Percentiles rank a stretch among this genome's conserved stretches.
Evolutionary conservation across 2,329 filamentous ascomycete genomes (phyloP).

Genomic region (Pleomassaria siparia): DNA sequence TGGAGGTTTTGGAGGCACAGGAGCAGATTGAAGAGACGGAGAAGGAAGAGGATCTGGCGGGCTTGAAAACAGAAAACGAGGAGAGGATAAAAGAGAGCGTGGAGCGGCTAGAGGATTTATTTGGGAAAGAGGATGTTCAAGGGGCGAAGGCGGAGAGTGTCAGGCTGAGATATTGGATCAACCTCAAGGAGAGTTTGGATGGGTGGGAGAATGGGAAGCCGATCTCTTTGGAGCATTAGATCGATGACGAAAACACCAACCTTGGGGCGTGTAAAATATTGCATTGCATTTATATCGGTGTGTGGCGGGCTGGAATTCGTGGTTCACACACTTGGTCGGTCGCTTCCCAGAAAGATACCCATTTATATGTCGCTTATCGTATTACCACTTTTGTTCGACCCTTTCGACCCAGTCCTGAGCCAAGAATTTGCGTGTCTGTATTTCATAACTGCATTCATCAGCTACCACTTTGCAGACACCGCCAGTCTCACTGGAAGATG

Average conservation of each 20-base stretch:
- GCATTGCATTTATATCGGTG: no score
- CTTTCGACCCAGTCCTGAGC: no score
- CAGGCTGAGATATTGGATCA: conserved; percentile 84
- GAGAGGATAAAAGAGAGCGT: conserved; percentile 66
- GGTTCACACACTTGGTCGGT: neutral
- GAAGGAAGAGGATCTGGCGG: conserved; percentile 63
- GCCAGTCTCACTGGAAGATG: no score
- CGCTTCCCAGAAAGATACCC: neutral
- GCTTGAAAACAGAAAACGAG: conserved; percentile 67
- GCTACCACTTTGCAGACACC: no score
- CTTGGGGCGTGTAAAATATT: no score
- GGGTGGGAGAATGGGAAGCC: conserved; percentile 81
- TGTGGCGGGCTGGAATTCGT: neutral
- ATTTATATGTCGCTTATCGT: neutral
- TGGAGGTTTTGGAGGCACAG: conserved; percentile 74
- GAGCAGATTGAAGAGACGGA: conserved; percentile 61
- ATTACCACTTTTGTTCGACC: no score
- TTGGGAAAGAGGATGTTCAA: conserved; percentile 66
- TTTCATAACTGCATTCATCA: no score
- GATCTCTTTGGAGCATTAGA: conserved; percentile 58
- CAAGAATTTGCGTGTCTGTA: no score
- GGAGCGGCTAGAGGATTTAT: conserved; percentile 62
- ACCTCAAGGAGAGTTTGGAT: conserved; percentile 76
- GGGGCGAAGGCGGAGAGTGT: conserved; percentile 72
- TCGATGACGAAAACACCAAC: neutral